A percentile compares a stretch with the other conserved stretches of the same genome.
These are phyloP conservation scores for Phyllosticta capitalensis DNA, from an alignment of 2,329 filamentous ascomycete species.

Conservation along the genomic window DNA sequence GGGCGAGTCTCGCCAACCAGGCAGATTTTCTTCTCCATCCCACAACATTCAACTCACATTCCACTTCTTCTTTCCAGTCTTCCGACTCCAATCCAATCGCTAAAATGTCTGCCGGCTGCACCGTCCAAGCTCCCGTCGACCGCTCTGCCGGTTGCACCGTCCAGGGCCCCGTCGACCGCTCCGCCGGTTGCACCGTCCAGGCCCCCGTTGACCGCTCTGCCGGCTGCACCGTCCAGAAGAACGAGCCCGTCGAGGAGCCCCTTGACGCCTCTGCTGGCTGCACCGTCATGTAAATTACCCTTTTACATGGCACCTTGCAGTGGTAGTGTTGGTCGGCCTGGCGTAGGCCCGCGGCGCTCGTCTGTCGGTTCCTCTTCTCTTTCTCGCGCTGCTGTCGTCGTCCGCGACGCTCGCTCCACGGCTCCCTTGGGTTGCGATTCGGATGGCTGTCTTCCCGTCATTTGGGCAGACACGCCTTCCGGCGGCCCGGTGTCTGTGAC, in stretches of 20 bases:
- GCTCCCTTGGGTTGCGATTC: not conserved
- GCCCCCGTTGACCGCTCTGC: not conserved
- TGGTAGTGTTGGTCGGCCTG: not conserved
- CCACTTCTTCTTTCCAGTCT: not conserved
- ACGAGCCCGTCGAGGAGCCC: not conserved
- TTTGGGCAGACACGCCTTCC: not conserved
- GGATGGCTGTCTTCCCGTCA: not conserved
- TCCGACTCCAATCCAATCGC: not conserved
- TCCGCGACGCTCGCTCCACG: not conserved
- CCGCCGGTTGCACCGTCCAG: not conserved
- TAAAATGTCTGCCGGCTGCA: not conserved
- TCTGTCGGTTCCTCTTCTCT: not conserved
- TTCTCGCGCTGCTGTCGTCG: not conserved
- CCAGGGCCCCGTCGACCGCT: not conserved
- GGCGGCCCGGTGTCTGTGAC: not conserved
- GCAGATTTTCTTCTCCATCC: not conserved
- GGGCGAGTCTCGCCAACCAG: not conserved
- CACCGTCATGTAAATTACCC: conserved; percentile 1
- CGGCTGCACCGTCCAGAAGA: not conserved
- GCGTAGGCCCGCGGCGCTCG: not conserved
- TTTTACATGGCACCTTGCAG: not conserved
- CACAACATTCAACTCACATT: not conserved
- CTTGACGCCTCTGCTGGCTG: not conserved
- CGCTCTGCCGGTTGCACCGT: not conserved
- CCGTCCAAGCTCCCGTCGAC: not conserved